Evolutionary conservation across 176 grass and related monocot genomes (phyloP).

Genomic region (Saccharum spontaneum): DNA sequence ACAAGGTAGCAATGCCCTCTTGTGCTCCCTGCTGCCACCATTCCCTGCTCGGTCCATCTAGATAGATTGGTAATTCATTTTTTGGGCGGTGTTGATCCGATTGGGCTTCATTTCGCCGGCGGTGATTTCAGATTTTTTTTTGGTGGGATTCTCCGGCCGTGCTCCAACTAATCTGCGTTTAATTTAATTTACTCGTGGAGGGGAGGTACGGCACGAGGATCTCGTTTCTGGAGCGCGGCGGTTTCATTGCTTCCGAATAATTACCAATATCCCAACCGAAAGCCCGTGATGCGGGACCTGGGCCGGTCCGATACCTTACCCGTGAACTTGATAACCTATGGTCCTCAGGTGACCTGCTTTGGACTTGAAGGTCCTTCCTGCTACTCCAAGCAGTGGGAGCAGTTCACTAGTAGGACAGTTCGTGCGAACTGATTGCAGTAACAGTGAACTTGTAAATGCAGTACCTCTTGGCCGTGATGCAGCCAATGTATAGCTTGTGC

Average conservation of each 20-base stretch:
- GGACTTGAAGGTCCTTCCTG: background rate
- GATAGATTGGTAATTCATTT: background rate
- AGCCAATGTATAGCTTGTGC: background rate
- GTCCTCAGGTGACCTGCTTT: background rate
- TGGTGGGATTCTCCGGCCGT: background rate
- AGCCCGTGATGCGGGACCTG: conserved; percentile 16
- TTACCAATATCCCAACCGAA: conserved; percentile 24
- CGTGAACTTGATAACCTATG: conserved; percentile 18
- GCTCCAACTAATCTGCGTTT: background rate
- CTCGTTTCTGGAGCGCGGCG: conserved; percentile 12
- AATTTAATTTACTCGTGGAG: background rate
- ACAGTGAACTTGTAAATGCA: background rate
- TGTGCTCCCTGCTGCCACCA: background rate
- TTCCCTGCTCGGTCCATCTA: background rate
- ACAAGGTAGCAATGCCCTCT: conserved; percentile 46
- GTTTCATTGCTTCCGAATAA: conserved; percentile 10
- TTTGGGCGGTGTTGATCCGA: background rate
- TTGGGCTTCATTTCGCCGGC: background rate
- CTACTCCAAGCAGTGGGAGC: conserved; percentile 1
- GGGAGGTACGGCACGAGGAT: conserved; percentile 2
- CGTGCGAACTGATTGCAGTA: background rate
- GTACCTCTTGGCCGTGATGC: background rate
- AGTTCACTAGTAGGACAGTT: background rate
- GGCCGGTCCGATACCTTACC: background rate
- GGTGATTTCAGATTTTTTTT: conserved; percentile 24